Evolutionary conservation across 257 asterid species (phyloP).

Genomic region (Prunella vulgaris): DNA sequence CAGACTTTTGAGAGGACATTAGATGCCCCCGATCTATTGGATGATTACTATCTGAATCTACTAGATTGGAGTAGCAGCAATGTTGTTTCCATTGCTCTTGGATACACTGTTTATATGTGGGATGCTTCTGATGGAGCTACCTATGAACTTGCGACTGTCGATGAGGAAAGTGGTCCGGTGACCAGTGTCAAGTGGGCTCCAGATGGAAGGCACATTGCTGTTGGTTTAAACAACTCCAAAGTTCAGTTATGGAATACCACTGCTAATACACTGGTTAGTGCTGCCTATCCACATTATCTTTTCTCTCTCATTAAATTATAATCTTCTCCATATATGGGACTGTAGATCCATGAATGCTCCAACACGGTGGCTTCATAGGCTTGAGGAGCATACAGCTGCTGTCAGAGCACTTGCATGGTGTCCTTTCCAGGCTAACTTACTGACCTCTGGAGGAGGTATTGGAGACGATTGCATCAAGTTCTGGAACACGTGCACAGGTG

Average conservation of each 20-base stretch:
- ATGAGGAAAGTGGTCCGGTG: constrained; percentile 52
- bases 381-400: background rate
- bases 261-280: constrained; percentile 36
- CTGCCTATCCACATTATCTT: background rate
- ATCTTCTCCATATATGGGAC: background rate
- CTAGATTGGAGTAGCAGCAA: constrained; percentile 87
- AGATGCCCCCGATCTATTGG: constrained; percentile 79
- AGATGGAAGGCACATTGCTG: constrained; percentile 43
- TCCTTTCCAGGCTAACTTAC: background rate
- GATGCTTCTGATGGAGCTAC: constrained; percentile 42
- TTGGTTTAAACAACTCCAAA: constrained; percentile 51
- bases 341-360: background rate
- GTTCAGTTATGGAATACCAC: constrained; percentile 59
- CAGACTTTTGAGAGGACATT: constrained; percentile 84
- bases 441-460: background rate
- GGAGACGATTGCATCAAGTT: background rate
- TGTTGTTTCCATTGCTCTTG: constrained; percentile 78
- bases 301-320: background rate
- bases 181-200: constrained; percentile 69
- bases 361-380: background rate
- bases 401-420: background rate
- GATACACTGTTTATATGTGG: constrained; percentile 61
- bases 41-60: constrained; percentile 80
- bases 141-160: constrained; percentile 43
- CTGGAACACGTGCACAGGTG: background rate